phyloP scores from a whole-genome alignment of 495 filamentous ascomycete genomes.

The Penicillium coprophilum region DNA sequence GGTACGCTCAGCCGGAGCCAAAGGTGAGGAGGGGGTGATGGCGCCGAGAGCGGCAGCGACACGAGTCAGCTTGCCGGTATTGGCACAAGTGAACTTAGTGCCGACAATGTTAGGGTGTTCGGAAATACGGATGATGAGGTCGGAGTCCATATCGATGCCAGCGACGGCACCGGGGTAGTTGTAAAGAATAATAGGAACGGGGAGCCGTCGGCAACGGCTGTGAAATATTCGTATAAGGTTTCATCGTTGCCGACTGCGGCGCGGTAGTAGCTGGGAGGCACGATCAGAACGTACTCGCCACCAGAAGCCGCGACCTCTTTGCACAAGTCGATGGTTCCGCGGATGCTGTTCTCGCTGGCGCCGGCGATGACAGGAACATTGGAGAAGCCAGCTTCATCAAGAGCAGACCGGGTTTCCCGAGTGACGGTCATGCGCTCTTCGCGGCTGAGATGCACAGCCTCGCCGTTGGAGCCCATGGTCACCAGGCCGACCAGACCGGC shows the following conservation, averaged over 20 bases:
- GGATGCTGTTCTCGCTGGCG: slow-evolving; percentile 73
- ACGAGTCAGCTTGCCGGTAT: slow-evolving; percentile 83
- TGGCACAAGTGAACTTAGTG: slow-evolving; percentile 90
- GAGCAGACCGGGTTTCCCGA: slow-evolving; percentile 73
- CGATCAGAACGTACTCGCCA: slow-evolving; percentile 74
- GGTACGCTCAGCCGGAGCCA: slow-evolving; percentile 32
- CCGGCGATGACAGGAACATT: slow-evolving; percentile 79
- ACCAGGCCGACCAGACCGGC: slow-evolving; percentile 81
- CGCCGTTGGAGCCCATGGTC: slow-evolving; percentile 87
- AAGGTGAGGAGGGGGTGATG: slow-evolving; percentile 54
- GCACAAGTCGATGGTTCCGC: slow-evolving; percentile 71
- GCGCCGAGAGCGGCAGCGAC: slow-evolving; percentile 77
- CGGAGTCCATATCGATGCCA: slow-evolving; percentile 91
- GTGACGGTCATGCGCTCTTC: slow-evolving; percentile 76
- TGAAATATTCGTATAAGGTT: slow-evolving; percentile 74
- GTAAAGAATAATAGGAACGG: slow-evolving; percentile 80
- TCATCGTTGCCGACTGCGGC: slow-evolving; percentile 70
- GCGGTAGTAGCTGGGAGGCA: slow-evolving; percentile 84
- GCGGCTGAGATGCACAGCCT: slow-evolving; percentile 78
- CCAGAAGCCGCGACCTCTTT: slow-evolving; percentile 67
- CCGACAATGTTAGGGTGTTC: slow-evolving; percentile 81
- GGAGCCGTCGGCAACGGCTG: slow-evolving; percentile 67
- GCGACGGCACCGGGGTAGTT: slow-evolving; percentile 90
- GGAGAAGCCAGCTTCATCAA: slow-evolving; percentile 76
- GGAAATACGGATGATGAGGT: slow-evolving; percentile 78